Evolutionary conservation across 768 basidiomycete species (phyloP), one percentile per base, ranked within the genome.

Genomic region (Mycena alexandri): DNA sequence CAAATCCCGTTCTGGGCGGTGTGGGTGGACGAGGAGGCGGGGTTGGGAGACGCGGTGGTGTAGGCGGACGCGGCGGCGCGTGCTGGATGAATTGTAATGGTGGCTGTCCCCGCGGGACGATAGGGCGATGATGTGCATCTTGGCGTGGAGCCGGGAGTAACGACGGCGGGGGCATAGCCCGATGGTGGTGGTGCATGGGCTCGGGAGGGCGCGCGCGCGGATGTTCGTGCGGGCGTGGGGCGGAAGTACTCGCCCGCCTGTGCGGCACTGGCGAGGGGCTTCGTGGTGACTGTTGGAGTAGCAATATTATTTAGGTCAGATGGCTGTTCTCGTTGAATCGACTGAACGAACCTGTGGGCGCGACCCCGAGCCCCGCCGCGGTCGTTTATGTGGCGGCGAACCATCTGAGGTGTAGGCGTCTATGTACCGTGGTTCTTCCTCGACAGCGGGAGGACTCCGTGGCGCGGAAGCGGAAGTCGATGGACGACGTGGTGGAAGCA

Each of bases 51-150:
- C 19, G 65, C 12, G 62, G 51, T 2, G 60, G 68, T 1, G 54
- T 16, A 0, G 61, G 55, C 13, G 64, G 61, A 25, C 62, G 51
- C 24, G 48, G 55, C 10, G 38, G 38, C 11, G 38, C 38, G 47
- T 66, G 64, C 56, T 48, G 61, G 51, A 67, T 70, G n/a, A 70
- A 60, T 44, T 67, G 65, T 9, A 67, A 56, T 11, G 66, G 66
- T 22, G 66, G 61, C 10, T 3, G 38, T 3, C 38, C 38, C 11
- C 38, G 38, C 14, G 38, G 22, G 56, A 22, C 46, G 46, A 41
- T 54, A 21, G 6, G 52, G 43, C 17, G 38, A 14, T 9, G 54
- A 33, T 0, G 57, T 3, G 41, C 7, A 24, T 53, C 19, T 5
- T n/a, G 14, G 21, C n/a, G 42, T 13, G 44, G 52, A 5, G 34